Percentiles rank a stretch among this genome's conserved stretches.
These are phyloP conservation scores for Marsdenia floribunda DNA, from an alignment of 257 asterid species.

Conservation along the genomic window DNA sequence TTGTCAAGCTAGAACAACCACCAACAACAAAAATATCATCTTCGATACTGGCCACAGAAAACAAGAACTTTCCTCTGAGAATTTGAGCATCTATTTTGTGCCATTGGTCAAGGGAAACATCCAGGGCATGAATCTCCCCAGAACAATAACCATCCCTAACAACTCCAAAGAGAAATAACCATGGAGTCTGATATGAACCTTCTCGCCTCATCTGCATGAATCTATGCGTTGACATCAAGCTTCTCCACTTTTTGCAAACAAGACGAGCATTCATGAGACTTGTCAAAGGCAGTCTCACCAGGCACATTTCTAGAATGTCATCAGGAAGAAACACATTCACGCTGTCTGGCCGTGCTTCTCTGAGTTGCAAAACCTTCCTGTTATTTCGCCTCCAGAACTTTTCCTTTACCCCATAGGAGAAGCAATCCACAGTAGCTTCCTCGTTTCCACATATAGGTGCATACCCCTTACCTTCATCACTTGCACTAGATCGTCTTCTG, in stretches of 20 bases:
- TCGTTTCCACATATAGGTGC: slow-evolving; percentile 42
- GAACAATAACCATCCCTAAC: slow-evolving; percentile 82
- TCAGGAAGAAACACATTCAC: slow-evolving; percentile 70
- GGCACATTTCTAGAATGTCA: slow-evolving; percentile 85
- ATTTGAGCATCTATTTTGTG: slow-evolving; percentile 64
- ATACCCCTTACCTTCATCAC: slow-evolving; percentile 61
- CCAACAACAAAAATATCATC: slow-evolving; percentile 73
- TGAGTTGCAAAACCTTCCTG: slow-evolving; percentile 38
- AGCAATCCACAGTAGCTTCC: slow-evolving; percentile 60
- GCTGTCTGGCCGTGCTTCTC: slow-evolving; percentile 31
- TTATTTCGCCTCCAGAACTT: slow-evolving; percentile 58
- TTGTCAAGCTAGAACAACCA: slow-evolving; percentile 92
- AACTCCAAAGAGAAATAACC: slow-evolving; percentile 82
- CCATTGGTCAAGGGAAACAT: slow-evolving; percentile 68
- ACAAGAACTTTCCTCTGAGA: slow-evolving; percentile 72
- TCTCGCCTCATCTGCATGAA: slow-evolving; percentile 79
- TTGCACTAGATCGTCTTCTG: slow-evolving; percentile 62
- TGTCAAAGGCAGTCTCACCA: slow-evolving; percentile 73
- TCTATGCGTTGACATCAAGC: slow-evolving; percentile 54
- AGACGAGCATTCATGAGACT: slow-evolving; percentile 82
- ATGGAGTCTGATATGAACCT: slow-evolving; percentile 59
- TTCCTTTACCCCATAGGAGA: slow-evolving; percentile 61
- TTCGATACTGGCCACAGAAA: slow-evolving; percentile 62
- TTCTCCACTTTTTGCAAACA: slow-evolving; percentile 92
- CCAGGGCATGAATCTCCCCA: slow-evolving; percentile 80